A percentile compares a stretch with the other conserved stretches of the same genome.
Conservation (phyloP, 495 filamentous ascomycete species). For the Trichoderma parareesei region DNA sequence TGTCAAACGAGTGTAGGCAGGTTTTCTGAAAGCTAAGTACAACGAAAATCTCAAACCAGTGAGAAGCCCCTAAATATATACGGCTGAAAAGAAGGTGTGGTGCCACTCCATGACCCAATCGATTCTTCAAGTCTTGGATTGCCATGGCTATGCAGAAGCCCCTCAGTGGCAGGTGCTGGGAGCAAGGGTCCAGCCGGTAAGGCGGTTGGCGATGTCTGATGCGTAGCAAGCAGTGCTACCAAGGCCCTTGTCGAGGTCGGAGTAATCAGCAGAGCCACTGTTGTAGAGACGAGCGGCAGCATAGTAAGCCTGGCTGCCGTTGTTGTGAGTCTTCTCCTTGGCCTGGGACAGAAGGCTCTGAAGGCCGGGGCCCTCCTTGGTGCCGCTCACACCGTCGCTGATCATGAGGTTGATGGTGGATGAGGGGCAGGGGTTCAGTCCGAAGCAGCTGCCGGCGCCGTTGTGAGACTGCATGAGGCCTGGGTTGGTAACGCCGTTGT, state of each 20-base stretch:
- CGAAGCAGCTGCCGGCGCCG: constrained; percentile 18
- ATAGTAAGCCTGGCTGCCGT: constrained; percentile 27
- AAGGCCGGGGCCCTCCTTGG: constrained; percentile 28
- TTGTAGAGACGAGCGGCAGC: constrained; percentile 43
- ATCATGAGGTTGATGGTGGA: constrained; percentile 27
- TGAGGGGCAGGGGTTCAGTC: constrained; percentile 19
- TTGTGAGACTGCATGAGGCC: constrained; percentile 35
- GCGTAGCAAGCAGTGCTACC: constrained; percentile 48
- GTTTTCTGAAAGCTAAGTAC: neutral
- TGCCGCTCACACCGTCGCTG: constrained; percentile 31
- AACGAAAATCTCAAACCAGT: neutral
- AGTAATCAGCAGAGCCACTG: constrained; percentile 37
- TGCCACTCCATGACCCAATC: neutral
- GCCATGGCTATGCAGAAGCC: neutral
- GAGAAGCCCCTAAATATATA: no score
- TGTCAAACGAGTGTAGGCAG: constrained; percentile 2
- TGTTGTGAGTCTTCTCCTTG: constrained; percentile 13
- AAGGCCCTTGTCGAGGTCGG: constrained; percentile 40
- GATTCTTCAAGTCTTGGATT: neutral
- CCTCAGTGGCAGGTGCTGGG: neutral
- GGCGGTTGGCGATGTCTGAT: constrained; percentile 50
- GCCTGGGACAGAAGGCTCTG: constrained; percentile 21
- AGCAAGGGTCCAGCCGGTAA: constrained; percentile 28
- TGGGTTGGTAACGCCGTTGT: constrained; percentile 31
- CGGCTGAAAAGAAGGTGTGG: no score